Base-by-base conservation (phyloP, 208 protist genomes). In the Cochliopodium minus region DNA sequence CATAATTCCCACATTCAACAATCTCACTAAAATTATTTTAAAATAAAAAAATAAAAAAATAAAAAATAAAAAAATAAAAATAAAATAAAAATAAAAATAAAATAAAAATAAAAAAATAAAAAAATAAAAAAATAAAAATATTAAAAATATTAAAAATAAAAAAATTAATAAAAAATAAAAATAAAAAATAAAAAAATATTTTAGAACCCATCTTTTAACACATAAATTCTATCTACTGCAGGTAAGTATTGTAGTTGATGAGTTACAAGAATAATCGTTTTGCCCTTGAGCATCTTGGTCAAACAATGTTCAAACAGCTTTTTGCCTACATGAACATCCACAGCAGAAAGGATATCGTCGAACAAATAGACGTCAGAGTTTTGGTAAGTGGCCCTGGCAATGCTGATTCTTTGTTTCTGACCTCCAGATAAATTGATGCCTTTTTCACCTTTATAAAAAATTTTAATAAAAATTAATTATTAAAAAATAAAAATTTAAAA, bases 401-500 rank as follows among this genome's bases (percentile, higher is more conserved):
- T 66, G 48, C 66, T 69, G 32, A 90, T 74, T 17, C 84, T 67
- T 58, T 73, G 77, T 22, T 76, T 70, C 65, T 90, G 82, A 26
- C 84, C 84, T n/a, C 79, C 81, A 15, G 73, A 82, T 6, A 90
- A 63, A 61, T 79, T 81, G 43, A 73, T 62, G 20, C 84, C 84
- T 17, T 76, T 69, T 49, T 73, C 69, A 36, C 79, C 85, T n/a
- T n/a, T n/a, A n/a, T n/a, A n/a, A n/a, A n/a, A n/a, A n/a, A n/a
- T n/a, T n/a, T n/a, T n/a, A n/a, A n/a, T n/a, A n/a, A n/a, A n/a
- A n/a, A n/a, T n/a, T n/a, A 11, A 30, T 86, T 77, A 71, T 77
- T 2, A 82, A 87, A 45, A 85, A 72, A 65, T 90, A 91, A 30
- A 76, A 76, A 39, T 91, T 59, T 9, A 80, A 79, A 4, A 92